Evolutionary conservation across 805 yeast species (phyloP), one percentile per base, ranked within the genome.

Genomic region (Torulaspora franciscae): DNA sequence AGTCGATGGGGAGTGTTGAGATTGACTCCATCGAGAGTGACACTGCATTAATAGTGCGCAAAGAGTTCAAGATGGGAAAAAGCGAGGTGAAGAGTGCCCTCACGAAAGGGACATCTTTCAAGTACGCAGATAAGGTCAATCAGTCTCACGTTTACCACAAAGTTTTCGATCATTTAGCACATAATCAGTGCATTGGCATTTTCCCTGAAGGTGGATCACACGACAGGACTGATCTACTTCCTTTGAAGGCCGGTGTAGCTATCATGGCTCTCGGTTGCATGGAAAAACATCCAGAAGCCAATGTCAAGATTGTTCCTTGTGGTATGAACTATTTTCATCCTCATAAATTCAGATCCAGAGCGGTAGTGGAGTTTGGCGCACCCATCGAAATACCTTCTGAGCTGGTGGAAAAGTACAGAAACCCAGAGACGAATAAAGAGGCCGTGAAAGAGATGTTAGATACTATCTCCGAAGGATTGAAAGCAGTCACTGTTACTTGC

Each of bases 131-230:
- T 46, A 85, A 85, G 56, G 84, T 93, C 45, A 89, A 93, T 65
- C 97, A 93, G 66, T 76, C 86, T 13, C 71, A 73, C 36, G 96
- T 93, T 44, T 93, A 88, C 65, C 77, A 84, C 43, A 74, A 76
- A 51, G 98, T 93, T 2, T 93, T 90, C 63, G 79, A 82, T 40
- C 96, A 88, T 63, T 73, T 93, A 50, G 76, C 86, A 14, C 75
- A 79, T 47, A 89, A 93, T 33, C 79, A 85, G 45, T 86, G 95
- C 50, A 68, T 93, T 28, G 98, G 98, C 8, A 86, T 93, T 36
- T 93, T 89, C 69, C 97, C 99, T 7, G 99, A 93, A 70, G 99
- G 99, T 47, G 99, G 99, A 1, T 88, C 96, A 9, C 99, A 91
- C 59, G 99, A 91, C 64, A 75, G 99, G 54, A 81, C 98, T 0